These are phyloP conservation scores for Cytospora schulzeri DNA, from an alignment of 2,329 filamentous ascomycete genomes.

Conservation along the genomic window DNA sequence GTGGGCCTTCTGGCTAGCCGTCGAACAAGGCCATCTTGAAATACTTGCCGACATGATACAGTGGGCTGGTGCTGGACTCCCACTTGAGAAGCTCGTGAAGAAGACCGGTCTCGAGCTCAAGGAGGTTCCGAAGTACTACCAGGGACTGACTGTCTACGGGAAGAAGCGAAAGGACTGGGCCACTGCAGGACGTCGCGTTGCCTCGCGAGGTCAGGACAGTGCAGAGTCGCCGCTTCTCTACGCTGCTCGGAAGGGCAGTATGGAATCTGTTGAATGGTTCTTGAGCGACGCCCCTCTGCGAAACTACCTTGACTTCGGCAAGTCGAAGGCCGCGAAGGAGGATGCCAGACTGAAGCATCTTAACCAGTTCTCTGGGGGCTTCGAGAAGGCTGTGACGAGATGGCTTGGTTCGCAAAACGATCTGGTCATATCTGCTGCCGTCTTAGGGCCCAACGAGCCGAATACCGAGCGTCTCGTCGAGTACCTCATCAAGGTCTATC, in stretches of 20 bases:
- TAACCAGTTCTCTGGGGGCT: conserved; percentile 59
- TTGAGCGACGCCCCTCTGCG: conserved; percentile 69
- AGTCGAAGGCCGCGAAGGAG: conserved; percentile 58
- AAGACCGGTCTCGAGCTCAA: conserved; percentile 64
- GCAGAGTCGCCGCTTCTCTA: conserved; percentile 61
- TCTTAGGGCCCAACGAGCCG: conserved; percentile 47
- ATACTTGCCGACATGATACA: conserved; percentile 67
- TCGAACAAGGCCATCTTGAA: conserved; percentile 53
- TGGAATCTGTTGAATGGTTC: conserved; percentile 78
- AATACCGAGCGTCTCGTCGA: conserved; percentile 59
- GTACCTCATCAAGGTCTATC: conserved; percentile 65
- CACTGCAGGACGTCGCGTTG: conserved; percentile 55
- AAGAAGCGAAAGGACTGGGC: conserved; percentile 77
- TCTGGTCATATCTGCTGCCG: conserved; percentile 66
- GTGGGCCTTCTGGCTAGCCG: conserved; percentile 45
- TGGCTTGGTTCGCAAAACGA: conserved; percentile 65
- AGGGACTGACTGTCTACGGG: conserved; percentile 75
- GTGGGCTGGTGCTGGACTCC: conserved; percentile 67
- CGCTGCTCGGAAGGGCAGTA: conserved; percentile 57
- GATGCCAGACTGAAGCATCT: conserved; percentile 66
- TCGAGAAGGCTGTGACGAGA: conserved; percentile 62
- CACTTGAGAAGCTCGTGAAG: conserved; percentile 67
- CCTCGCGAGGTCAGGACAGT: conserved; percentile 43
- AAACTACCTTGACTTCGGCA: conserved; percentile 68
- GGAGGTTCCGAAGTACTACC: conserved; percentile 71